Evolutionary conservation across 2,329 filamentous ascomycete species (phyloP).

Genomic region (Xylariomycetidae sp.): DNA sequence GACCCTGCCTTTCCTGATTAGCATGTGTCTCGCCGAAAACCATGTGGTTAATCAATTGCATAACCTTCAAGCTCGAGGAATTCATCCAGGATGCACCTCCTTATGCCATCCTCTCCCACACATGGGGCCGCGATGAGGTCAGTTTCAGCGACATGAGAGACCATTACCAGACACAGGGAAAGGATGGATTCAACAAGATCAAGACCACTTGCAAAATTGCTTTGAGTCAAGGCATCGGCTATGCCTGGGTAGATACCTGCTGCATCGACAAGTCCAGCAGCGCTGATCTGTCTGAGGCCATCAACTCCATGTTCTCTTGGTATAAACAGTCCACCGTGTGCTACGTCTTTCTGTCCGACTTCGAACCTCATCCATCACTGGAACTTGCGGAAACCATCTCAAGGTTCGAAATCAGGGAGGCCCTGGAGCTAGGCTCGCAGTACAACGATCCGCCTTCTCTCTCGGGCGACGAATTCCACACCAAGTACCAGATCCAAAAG

Average conservation of each 20-base stretch:
- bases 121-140: constrained; percentile 14
- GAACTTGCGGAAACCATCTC: too few species aligned
- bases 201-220: constrained; percentile 9
- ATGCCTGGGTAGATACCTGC: constrained; percentile 19
- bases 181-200: constrained; percentile 12
- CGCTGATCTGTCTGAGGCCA: constrained; percentile 17
- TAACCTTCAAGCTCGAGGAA: constrained; percentile 11
- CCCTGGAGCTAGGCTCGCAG: too few species aligned
- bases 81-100: constrained; percentile 13
- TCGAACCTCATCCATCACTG: constrained; percentile 5
- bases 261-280: constrained; percentile 20
- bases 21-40: not conserved
- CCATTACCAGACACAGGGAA: not conserved
- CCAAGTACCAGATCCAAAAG: constrained; percentile 11
- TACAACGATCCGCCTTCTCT: constrained; percentile 10
- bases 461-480: constrained; percentile 10
- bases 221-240: constrained; percentile 9
- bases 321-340: constrained; percentile 13
- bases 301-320: constrained; percentile 20
- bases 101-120: constrained; percentile 19
- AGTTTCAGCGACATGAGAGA: constrained; percentile 10
- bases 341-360: constrained; percentile 15
- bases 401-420: constrained; percentile 12
- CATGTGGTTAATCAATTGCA: constrained; percentile 17
- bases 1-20: too few species aligned